Base-by-base conservation (phyloP, 306 rosid genomes). In the Begonia loranthoides region DNA sequence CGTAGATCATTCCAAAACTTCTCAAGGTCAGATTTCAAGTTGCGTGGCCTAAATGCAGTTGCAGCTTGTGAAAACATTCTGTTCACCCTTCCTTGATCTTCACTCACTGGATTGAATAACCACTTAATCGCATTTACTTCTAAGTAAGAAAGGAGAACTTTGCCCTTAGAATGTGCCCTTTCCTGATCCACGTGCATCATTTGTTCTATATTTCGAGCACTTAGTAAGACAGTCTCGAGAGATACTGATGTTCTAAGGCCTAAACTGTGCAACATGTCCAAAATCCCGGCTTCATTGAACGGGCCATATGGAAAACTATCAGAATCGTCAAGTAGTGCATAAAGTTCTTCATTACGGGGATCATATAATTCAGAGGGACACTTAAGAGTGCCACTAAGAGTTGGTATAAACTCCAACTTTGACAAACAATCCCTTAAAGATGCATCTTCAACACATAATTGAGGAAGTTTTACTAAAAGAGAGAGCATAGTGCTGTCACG, bases 111-210 rank as follows among this genome's bases (percentile, higher is more conserved):
- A 82, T 72, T 70, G 53, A 81, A 81, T 39, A 89, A 73, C 97
- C 97, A 89, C 76, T 82, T 89, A 65, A 78, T 68, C 55, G 95
- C 94, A 80, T 89, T 89, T 57, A 74, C 84, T 80, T 89, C 97
- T 57, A 89, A 76, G 78, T 76, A 89, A 50, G 97, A 89, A 57
- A 89, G 75, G 67, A 89, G 95, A 22, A 78, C 78, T 58, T 76
- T 85, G 40, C 95, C 97, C 68, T 66, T 85, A 57, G 63, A 78
- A 67, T 70, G 66, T 36, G 97, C 94, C 72, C 67, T 73, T 69
- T 78, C 72, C 62, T 78, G 90, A 89, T 89, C 90, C 72, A 59
- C 79, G 12, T 72, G 85, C 87, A 85, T 78, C 55, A 76, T 50
- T 60, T 50, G 84, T 70, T 82, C 95, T 45, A 85, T 75, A 64